Evolutionary conservation across 768 basidiomycete species (phyloP).

Genomic region (Stropharia rugosoannulata): DNA sequence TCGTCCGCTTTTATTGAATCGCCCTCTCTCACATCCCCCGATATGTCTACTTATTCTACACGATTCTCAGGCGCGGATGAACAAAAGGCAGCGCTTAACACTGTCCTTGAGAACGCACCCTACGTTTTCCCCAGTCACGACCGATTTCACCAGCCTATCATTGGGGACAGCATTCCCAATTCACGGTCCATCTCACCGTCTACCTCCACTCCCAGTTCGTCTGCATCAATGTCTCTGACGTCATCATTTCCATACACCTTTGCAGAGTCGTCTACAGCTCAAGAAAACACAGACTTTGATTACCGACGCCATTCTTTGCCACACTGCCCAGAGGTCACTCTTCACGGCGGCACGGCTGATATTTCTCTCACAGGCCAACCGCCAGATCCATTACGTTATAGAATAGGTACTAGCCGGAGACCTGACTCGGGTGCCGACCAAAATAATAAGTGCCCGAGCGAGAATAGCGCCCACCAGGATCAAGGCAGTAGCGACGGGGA

Average conservation of each 20-base stretch:
- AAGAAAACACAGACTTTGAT: conserved; percentile 65
- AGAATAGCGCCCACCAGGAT: conserved; percentile 51
- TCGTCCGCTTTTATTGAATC: conserved; percentile 59
- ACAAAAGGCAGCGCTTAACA: conserved; percentile 22
- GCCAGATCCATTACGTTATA: conserved; percentile 60
- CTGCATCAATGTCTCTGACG: conserved; percentile 63
- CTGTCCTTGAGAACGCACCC: conserved; percentile 23
- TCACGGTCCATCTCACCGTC: conserved; percentile 77
- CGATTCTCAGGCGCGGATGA: conserved; percentile 28
- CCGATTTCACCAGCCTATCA: conserved; percentile 20
- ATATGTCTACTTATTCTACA: conserved; percentile 23
- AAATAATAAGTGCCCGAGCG: conserved; percentile 47
- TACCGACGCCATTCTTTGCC: conserved; percentile 58
- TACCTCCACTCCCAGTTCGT: conserved; percentile 54
- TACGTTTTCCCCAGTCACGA: conserved; percentile 25
- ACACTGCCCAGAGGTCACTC: conserved; percentile 59
- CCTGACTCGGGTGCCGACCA: conserved; percentile 48
- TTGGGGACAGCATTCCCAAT: conserved; percentile 24
- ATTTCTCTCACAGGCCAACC: conserved; percentile 54
- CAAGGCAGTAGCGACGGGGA: conserved; percentile 60
- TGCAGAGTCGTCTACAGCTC: conserved; percentile 48
- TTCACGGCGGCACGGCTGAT: conserved; percentile 75
- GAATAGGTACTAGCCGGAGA: conserved; percentile 44
- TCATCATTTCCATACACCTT: conserved; percentile 70
- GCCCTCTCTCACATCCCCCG: conserved; percentile 45